Conservation (phyloP, 2,329 filamentous ascomycete species). For the Dactylellina drechsleri region DNA sequence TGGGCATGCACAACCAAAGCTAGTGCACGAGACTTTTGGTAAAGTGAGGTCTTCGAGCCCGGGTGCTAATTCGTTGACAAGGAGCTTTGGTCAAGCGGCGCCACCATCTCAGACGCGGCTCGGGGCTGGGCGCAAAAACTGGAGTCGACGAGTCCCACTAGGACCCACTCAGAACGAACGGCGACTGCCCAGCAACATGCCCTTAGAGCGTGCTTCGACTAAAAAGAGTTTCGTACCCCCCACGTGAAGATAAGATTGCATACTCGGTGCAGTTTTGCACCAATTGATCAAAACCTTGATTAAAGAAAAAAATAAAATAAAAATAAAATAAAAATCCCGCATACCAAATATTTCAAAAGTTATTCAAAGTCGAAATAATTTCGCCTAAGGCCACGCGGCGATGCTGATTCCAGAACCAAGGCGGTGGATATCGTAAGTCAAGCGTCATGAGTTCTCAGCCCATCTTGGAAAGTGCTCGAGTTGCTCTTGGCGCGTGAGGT, state of each 20-base stretch:
- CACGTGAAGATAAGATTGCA: constrained; percentile 53
- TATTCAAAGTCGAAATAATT: too few species aligned
- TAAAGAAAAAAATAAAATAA: too few species aligned
- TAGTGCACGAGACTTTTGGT: too few species aligned
- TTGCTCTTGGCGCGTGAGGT: too few species aligned
- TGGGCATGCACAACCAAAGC: too few species aligned
- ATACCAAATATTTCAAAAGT: too few species aligned
- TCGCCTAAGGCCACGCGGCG: background rate
- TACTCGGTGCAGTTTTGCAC: background rate
- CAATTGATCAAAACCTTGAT: too few species aligned
- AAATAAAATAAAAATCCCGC: too few species aligned
- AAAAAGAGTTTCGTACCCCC: constrained; percentile 10
- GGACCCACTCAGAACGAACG: constrained; percentile 34
- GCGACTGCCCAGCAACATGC: constrained; percentile 8
- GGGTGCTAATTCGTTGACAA: background rate
- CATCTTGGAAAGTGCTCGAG: too few species aligned
- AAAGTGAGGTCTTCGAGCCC: too few species aligned
- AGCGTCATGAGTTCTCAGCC: too few species aligned
- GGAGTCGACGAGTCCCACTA: background rate
- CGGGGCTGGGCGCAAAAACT: background rate
- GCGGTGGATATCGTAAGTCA: background rate
- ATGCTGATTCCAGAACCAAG: background rate
- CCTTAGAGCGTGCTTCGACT: too few species aligned
- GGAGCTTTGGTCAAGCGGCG: constrained; percentile 8
- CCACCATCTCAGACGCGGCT: constrained; percentile 18